Evolutionary conservation across 306 rosid species (phyloP), one percentile per base, ranked within the genome.

Genomic region (Fragaria vesca): DNA sequence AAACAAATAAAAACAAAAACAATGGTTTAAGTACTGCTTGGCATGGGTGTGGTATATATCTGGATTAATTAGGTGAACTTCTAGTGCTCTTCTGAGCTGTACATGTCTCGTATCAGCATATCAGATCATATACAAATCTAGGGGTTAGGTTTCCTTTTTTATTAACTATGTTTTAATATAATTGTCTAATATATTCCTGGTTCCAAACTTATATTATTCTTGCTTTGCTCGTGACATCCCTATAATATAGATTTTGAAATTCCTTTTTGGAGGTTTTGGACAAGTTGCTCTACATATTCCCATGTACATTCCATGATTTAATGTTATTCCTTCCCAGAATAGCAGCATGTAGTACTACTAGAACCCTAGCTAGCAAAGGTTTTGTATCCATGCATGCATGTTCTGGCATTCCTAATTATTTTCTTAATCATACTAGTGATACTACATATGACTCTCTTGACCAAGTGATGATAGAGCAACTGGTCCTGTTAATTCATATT

Each of bases 201-300:
- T 51, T 52, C 62, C 28, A 71, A 50, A 71, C 11, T 48, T 50
- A 12, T 16, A 34, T 6, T 16, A 52, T 69, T 21, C 77, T 13
- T 61, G 66, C 66, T 61, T 28, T 61, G 66, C 66, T 73, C 77
- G 77, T 73, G 77, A 55, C 52, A 73, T 72, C 50, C 6, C 21
- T 38, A 72, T 16, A 71, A 71, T 48, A 71, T 18, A 18, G 12
- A 48, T 18, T 71, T 4, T 10, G 16, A 71, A 38, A 71, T 71
- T 71, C 75, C 76, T 51, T 47, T 24, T 26, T 36, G 67, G 15
- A 61, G 38, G 38, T 28, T 61, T 30, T 72, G 66, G 48, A 52
- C 76, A 52, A 72, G 76, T 34, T 51, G 32, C 28, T 32, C 46
- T 26, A 50, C 75, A 71, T 45, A 51, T 71, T 50, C 34, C 63